phyloP scores from a whole-genome alignment of 176 grass and related monocot genomes.

The Triticum dicoccoides region DNA sequence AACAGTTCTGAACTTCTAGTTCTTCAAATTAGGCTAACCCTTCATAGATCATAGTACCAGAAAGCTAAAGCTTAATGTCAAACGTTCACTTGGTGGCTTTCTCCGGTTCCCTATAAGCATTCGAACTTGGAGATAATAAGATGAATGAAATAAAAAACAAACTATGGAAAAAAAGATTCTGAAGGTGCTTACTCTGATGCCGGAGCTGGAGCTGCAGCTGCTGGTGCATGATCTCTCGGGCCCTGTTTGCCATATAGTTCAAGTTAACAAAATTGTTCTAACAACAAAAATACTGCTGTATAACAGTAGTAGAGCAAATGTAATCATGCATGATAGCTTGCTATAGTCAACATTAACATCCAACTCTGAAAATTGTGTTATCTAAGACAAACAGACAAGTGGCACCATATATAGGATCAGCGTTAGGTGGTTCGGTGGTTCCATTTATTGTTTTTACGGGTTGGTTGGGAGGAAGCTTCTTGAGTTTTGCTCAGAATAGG shows the following conservation, averaged over 20 bases:
- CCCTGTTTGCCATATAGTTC: background rate
- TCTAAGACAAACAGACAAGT: background rate
- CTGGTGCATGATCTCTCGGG: background rate
- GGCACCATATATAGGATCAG: no score
- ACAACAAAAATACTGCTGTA: background rate
- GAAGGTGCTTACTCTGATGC: background rate
- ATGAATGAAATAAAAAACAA: background rate
- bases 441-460: no score
- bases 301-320: background rate
- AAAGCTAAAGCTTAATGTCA: constrained; percentile 31
- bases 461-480: no score
- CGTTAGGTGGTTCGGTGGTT: no score
- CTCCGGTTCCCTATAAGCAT: constrained; percentile 34
- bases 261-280: background rate
- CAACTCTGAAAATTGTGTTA: background rate
- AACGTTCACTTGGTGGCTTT: constrained; percentile 47
- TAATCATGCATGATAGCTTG: background rate
- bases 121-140: background rate
- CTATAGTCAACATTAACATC: background rate
- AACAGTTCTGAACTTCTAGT: constrained; percentile 2
- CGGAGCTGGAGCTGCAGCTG: background rate
- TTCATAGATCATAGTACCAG: background rate
- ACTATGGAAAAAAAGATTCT: background rate
- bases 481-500: no score
- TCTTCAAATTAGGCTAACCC: constrained; percentile 23